Evolutionary conservation across 441 rosid species (phyloP), one percentile per base, ranked within the genome.

Genomic region (Erysimum cheiri): DNA sequence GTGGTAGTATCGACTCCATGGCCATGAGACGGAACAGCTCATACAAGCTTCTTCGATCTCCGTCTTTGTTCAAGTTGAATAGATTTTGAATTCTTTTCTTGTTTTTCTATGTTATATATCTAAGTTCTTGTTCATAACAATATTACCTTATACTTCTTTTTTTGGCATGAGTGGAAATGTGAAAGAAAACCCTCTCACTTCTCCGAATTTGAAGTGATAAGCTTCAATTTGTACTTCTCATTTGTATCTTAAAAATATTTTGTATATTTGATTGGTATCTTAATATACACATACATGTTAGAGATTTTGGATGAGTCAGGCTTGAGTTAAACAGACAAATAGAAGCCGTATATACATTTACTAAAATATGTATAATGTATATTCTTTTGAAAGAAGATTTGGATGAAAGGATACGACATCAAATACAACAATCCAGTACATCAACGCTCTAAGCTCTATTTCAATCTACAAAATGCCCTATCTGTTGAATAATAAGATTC

Each of bases 11-110:
- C 2, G 55, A 29, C 5, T 7, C 63, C 4, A 29, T 47, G 39
- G 44, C 13, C 8, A 63, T 67, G 37, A 72, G 69, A 50, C 56
- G 72, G 35, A 54, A 39, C 61, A 70, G 78, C 8, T 71, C 80
- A 0, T 84, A 87, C 57, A 80, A 73, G 70, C 79, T 78, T 60
- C 82, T 85, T 49, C 71, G 71, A 69, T 60, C 78, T 11, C 81
- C 86, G 0, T 49, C 75, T 33, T 43, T 78, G 55, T 69, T 86
- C 29, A 84, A 84, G 75, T 52, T 85, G 39, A 65, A 59, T 64
- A 57, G 44, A 70, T 70, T 70, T 70, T 76, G 59, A 72, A 24
- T 31, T 55, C 29, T 1, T 26, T 67, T 41, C 40, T n/a, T 48
- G 1, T 13, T 5, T 14, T 5, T 5, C 8, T 36, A 17, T 39